A percentile compares a stretch with the other conserved stretches of the same genome.
phyloP scores from a whole-genome alignment of 306 rosid species.

The Sindora glabra region DNA sequence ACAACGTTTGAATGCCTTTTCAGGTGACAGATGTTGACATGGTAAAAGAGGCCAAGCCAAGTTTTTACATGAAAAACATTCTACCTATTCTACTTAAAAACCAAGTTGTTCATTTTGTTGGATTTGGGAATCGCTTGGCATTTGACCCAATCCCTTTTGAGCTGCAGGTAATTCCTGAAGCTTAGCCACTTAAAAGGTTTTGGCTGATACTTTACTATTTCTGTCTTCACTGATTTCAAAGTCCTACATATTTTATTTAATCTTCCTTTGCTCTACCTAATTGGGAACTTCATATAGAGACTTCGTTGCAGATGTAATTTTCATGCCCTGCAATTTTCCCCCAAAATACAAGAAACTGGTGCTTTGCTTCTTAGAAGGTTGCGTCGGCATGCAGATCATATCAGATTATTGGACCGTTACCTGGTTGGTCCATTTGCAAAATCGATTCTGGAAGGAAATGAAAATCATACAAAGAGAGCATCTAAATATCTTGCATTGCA shows the following conservation, averaged over 20 bases:
- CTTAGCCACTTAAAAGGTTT: not conserved
- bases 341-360: conserved; percentile 87
- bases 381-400: conserved; percentile 44
- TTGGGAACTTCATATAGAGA: conserved; percentile 86
- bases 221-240: conserved; percentile 17
- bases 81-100: conserved; percentile 74
- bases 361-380: conserved; percentile 82
- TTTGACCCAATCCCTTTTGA: conserved; percentile 84
- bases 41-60: conserved; percentile 87
- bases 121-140: conserved; percentile 96
- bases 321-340: conserved; percentile 86
- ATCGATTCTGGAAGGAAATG: conserved; percentile 27
- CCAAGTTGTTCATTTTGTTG: conserved; percentile 74
- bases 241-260: too few relatives aligned
- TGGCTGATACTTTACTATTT: conserved; percentile 1
- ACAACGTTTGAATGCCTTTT: conserved; percentile 25
- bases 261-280: conserved; percentile 66
- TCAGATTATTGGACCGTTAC: conserved; percentile 63
- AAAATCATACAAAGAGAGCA: conserved; percentile 41
- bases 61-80: conserved; percentile 74
- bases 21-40: conserved; percentile 88
- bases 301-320: conserved; percentile 99
- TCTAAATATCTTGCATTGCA: conserved; percentile 84
- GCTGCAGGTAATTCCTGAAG: conserved; percentile 64
- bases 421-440: conserved; percentile 64